Evolutionary conservation across 768 basidiomycete genomes (phyloP), one percentile per base, ranked within the genome.

Genomic region (Termitomyces sp.): DNA sequence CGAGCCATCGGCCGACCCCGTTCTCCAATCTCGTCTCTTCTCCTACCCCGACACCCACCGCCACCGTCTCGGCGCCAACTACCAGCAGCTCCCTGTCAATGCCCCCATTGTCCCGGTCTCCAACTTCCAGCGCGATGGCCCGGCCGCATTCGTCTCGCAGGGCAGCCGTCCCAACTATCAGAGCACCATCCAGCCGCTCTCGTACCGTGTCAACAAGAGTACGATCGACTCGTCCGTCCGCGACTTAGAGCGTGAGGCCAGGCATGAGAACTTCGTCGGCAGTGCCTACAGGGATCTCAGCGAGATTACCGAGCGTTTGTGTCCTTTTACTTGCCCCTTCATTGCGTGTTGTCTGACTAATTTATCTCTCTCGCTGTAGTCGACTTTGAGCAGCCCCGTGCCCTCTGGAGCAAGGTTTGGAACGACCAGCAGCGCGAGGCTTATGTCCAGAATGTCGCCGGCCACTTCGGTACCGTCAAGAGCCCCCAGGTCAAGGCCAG

Each of bases 121-220:
- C 59, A 95, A 96, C 83, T 96, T 95, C 89, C 93, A 96, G 75
- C 89, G 95, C 43, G 94, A 90, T 64, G 95, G 95, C 21, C 55
- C 73, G 8, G 79, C 75, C 72, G 75, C 84, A 1, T 83, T 85
- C 73, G 72, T 85, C 67, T 92, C 86, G 67, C 94, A 96, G 73
- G 95, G 92, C 60, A 69, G 76, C 58, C 82, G 91, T 23, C 92
- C 95, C 59, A 93, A 92, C 79, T 97, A 96, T 79, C 83, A 87
- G 75, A 89, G 87, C 73, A 81, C 80, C 48, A 82, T 94, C 68
- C 72, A 78, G 45, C 88, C 91, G 8, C 81, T 97, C 57, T 69
- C 73, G n/a, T 93, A 88, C 78, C 69, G 74, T 57, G 73, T 66
- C 31, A 72, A 73, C 54, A 75, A 77, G 65, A 80, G 75, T 44